A percentile compares a stretch with the other conserved stretches of the same genome.
These are phyloP conservation scores for Stachybotrys echinatus DNA, from an alignment of 2,329 filamentous ascomycete genomes.

Conservation along the genomic window DNA sequence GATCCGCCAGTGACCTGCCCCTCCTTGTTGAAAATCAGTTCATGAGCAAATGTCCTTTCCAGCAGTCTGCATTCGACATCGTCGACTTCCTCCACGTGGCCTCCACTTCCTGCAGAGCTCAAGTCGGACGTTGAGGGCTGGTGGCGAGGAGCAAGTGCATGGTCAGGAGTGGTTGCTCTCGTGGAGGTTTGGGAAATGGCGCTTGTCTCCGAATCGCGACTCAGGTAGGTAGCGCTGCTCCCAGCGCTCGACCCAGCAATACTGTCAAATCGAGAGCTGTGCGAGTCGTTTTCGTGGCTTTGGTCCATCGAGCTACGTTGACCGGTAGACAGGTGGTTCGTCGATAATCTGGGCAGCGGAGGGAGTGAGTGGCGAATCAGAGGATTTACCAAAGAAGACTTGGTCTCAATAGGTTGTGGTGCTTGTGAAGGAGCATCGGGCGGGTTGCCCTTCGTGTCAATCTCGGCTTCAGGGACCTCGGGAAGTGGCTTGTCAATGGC, in stretches of 20 bases:
- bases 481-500: slow-evolving; percentile 65
- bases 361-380: slow-evolving; percentile 40
- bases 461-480: slow-evolving; percentile 53
- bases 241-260: slow-evolving; percentile 71
- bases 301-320: slow-evolving; percentile 44
- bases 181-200: slow-evolving; percentile 79
- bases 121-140: slow-evolving; percentile 63
- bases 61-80: slow-evolving; percentile 80
- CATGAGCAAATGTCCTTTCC: slow-evolving; percentile 87
- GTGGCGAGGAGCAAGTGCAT: slow-evolving; percentile 45
- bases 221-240: slow-evolving; percentile 73
- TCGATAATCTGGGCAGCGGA: slow-evolving; percentile 52
- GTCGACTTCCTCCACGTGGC: slow-evolving; percentile 67
- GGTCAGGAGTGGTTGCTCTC: slow-evolving; percentile 80
- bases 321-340: slow-evolving; percentile 40
- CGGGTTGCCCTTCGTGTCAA: slow-evolving; percentile 23
- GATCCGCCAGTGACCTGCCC: slow-evolving; percentile 92
- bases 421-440: slow-evolving; percentile 36
- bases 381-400: not conserved
- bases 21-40: slow-evolving; percentile 90
- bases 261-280: slow-evolving; percentile 59
- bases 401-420: slow-evolving; percentile 35
- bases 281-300: slow-evolving; percentile 44
- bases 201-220: slow-evolving; percentile 76
- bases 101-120: slow-evolving; percentile 60